Conservation (phyloP, 2,329 filamentous ascomycete genomes). For the Lachnellula cervina region DNA sequence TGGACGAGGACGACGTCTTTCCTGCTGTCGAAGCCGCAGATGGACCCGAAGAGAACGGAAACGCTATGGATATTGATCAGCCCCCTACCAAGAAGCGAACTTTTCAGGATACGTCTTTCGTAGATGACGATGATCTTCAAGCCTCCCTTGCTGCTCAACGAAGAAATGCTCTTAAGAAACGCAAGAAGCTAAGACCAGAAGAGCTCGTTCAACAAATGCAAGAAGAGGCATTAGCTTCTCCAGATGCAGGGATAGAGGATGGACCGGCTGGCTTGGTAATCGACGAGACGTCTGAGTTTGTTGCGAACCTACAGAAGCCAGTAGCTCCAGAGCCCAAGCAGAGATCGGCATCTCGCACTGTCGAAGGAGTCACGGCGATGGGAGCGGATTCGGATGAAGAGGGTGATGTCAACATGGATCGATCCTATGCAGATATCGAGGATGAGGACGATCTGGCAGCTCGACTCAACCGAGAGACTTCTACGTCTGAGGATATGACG, state of each 20-base stretch:
- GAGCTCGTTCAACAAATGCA: conserved; percentile 78
- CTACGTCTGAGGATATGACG: conserved; percentile 48
- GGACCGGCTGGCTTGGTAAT: conserved; percentile 69
- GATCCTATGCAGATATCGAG: conserved; percentile 32
- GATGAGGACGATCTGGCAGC: conserved; percentile 46
- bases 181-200: conserved; percentile 79
- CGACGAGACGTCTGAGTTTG: conserved; percentile 92
- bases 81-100: conserved; percentile 58
- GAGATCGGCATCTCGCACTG: conserved; percentile 33
- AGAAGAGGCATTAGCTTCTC: conserved; percentile 49
- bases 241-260: conserved; percentile 56
- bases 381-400: conserved; percentile 37
- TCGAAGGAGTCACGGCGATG: conserved; percentile 42
- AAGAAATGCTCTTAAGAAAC: conserved; percentile 80
- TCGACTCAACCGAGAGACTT: conserved; percentile 44
- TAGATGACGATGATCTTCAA: conserved; percentile 91
- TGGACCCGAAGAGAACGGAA: conserved; percentile 33
- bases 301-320: conserved; percentile 74
- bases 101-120: conserved; percentile 62
- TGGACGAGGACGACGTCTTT: conserved; percentile 58
- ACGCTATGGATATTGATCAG: conserved; percentile 73
- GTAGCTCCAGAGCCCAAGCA: conserved; percentile 47
- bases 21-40: conserved; percentile 35
- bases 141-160: conserved; percentile 79
- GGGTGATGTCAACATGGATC: conserved; percentile 39